Percentiles rank a stretch among this genome's conserved stretches.
Evolutionary conservation across 768 basidiomycete genomes (phyloP).

Genomic region (Porphyrellus cyaneotinctus): DNA sequence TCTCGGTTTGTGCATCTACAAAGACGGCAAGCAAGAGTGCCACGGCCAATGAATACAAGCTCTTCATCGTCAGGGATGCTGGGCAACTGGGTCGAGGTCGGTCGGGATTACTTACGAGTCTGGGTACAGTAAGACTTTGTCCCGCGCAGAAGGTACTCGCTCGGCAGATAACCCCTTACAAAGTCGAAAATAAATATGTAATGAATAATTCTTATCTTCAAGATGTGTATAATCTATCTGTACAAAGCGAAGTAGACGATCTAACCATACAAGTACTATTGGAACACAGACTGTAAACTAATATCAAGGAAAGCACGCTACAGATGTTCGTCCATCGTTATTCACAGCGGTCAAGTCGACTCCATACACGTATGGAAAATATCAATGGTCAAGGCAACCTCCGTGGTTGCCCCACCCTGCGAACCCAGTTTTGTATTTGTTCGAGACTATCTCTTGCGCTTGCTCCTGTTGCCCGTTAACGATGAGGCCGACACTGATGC

Average conservation of each 20-base stretch:
- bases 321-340: not conserved
- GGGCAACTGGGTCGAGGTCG: constrained; percentile 1
- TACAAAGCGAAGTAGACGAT: not conserved
- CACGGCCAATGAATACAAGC: constrained; percentile 7
- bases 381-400: not conserved
- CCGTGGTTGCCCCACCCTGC: not conserved
- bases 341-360: not conserved
- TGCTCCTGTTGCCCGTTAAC: constrained; percentile 19
- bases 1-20: constrained; percentile 44
- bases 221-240: not conserved
- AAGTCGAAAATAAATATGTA: too few species aligned
- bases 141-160: too few species aligned
- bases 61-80: constrained; percentile 17
- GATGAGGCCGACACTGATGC: not conserved
- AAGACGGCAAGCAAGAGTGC: constrained; percentile 19
- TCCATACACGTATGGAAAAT: not conserved
- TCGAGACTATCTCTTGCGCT: constrained; percentile 28
- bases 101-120: not conserved
- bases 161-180: too few species aligned
- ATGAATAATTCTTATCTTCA: too few species aligned
- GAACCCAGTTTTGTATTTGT: not conserved
- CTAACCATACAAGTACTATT: constrained; percentile 1
- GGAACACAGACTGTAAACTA: not conserved
- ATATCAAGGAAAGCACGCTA: not conserved
- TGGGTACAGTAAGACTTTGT: too few species aligned